Percentiles rank a stretch among this genome's conserved stretches.
phyloP scores from a whole-genome alignment of 306 rosid genomes.

The Urtica urens region DNA sequence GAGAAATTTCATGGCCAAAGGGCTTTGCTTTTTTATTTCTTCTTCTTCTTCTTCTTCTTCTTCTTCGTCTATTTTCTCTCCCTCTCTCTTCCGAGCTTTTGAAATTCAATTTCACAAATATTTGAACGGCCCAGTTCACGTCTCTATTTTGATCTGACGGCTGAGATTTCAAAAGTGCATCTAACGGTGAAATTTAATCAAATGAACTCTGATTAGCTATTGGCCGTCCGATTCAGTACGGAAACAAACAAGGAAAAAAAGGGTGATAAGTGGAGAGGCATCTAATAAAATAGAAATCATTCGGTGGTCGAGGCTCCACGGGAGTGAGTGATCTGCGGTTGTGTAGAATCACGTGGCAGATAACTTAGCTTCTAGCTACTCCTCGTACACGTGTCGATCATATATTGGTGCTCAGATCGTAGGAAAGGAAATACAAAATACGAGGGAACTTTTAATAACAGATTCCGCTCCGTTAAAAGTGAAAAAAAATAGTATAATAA shows the following conservation, averaged over 20 bases:
- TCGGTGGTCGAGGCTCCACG: background rate
- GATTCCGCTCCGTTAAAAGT: constrained; percentile 15
- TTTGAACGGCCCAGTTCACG: constrained; percentile 52
- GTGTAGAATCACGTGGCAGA: constrained; percentile 8
- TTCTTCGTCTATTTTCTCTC: no score
- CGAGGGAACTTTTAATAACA: constrained; percentile 5
- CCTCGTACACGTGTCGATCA: constrained; percentile 1
- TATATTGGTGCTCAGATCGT: background rate
- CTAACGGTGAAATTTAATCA: constrained; percentile 46
- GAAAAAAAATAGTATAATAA: constrained; percentile 7
- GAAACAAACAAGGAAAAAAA: background rate
- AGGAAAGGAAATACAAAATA: background rate
- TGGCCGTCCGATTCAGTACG: constrained; percentile 35
- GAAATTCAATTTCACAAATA: constrained; percentile 80
- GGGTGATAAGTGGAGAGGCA: background rate
- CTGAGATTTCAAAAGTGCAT: background rate
- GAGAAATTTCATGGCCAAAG: constrained; percentile 13
- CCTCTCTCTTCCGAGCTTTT: constrained; percentile 88
- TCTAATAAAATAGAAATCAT: background rate
- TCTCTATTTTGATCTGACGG: constrained; percentile 31
- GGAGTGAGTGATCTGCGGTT: background rate
- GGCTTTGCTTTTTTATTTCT: constrained; percentile 22
- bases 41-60: constrained; percentile 40
- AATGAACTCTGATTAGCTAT: constrained; percentile 5
- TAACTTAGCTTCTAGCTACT: no score